Base-by-base conservation (phyloP, 495 filamentous ascomycete species). In the Neurospora sp. region DNA sequence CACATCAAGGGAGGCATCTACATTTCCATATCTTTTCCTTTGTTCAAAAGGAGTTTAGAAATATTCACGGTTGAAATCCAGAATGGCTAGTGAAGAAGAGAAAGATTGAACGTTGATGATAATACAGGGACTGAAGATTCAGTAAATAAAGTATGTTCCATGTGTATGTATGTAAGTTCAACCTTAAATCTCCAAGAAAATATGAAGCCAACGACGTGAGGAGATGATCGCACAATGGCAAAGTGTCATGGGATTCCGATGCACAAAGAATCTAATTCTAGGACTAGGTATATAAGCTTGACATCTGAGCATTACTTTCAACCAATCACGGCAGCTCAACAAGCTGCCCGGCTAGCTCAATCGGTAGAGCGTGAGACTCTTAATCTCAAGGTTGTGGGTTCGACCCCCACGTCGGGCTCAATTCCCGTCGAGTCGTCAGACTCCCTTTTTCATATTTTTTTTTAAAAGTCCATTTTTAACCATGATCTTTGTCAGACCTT, bases 341-440 rank as follows among this genome's bases (percentile, higher is more conserved):
- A 17, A 62, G 54, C 54, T 62, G 54, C 54, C 54, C 54, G 77
- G 87, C 86, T 90, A 90, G 88, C 88, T 90, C 88, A 90, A 89
- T 90, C 88, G 88, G 88, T 88, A 89, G 88, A 90, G 88, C 88
- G 88, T 89, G 85, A 88, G 88, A 90, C 88, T 90, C 88, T 90
- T 90, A 90, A 89, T 89, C 88, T 88, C 85, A 89, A 89, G 87
- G 88, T 85, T 89, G 87, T 83, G 87, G 88, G 87, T 88, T 87
- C 85, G 24, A 87, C 54, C 54, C 54, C 54, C 54, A 62, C 54
- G 54, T 62, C 54, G 54, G 54, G 54, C 54, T 62, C 54, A 62
- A 62, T 62, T 62, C 54, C 54, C 54, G 54, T 62, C n/a, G n/a
- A n/a, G n/a, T n/a, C 54, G 54, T 8, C 19, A 66, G 54, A 66